Conservation (phyloP, 768 basidiomycete genomes). For the Boletus reticulatus region DNA sequence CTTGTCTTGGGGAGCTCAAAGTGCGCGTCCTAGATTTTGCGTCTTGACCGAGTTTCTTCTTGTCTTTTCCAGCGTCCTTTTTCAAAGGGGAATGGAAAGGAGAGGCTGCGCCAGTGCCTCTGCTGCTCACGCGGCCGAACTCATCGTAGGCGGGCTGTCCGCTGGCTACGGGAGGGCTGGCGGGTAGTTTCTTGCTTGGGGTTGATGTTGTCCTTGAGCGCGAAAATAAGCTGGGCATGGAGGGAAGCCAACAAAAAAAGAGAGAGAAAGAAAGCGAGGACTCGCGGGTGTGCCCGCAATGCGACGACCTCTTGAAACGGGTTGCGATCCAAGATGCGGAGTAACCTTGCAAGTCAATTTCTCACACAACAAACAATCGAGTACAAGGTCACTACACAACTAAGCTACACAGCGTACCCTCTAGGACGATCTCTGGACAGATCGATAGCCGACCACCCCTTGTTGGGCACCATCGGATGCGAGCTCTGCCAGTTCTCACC, state of each 20-base stretch:
- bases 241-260: constrained; percentile 9
- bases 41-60: constrained; percentile 40
- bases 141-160: constrained; percentile 47
- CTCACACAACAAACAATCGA: constrained; percentile 20
- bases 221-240: constrained; percentile 77
- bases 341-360: constrained; percentile 16
- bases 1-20: constrained; percentile 36
- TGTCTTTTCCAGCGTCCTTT: constrained; percentile 48
- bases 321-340: neutral
- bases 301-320: constrained; percentile 20
- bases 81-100: constrained; percentile 31
- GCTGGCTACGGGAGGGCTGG: constrained; percentile 4
- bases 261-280: neutral
- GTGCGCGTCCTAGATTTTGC: constrained; percentile 40
- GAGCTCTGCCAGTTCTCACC: neutral
- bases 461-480: neutral
- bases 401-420: neutral
- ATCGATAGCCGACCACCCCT: constrained; percentile 5
- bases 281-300: constrained; percentile 6
- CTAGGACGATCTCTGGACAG: neutral
- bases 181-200: constrained; percentile 40
- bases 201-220: constrained; percentile 63
- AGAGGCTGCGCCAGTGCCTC: constrained; percentile 34
- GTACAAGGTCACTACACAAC: neutral
- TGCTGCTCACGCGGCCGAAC: constrained; percentile 60